Percentiles rank a stretch among this genome's conserved stretches.
These are phyloP conservation scores for Hyaloraphidium curvatum DNA, from an alignment of 192 early-diverging fungal genomes.

Conservation along the genomic window DNA sequence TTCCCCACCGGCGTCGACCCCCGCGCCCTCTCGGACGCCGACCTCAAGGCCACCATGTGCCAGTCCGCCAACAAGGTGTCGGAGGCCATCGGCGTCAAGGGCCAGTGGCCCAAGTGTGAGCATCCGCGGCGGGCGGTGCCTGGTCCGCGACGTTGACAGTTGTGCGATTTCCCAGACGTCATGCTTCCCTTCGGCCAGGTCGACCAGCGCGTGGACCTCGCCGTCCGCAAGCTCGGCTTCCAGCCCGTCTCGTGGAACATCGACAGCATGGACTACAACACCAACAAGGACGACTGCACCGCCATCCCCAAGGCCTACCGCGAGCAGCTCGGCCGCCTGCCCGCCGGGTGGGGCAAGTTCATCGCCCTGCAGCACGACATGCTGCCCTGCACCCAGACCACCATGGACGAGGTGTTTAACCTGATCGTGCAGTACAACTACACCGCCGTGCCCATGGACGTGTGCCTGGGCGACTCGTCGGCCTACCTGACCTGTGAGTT, in stretches of 20 bases:
- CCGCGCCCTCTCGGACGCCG: background rate
- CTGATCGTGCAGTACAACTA: background rate
- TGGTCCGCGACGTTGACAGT: background rate
- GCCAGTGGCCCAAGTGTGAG: background rate
- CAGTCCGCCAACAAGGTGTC: too few relatives aligned
- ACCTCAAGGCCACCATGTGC: too few relatives aligned
- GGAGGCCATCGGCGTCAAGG: background rate
- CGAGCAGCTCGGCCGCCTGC: background rate
- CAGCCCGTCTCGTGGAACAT: background rate
- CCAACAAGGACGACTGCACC: background rate
- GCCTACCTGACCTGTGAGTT: background rate
- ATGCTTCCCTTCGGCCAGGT: background rate
- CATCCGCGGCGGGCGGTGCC: background rate
- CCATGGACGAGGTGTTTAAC: background rate
- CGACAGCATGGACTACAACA: background rate
- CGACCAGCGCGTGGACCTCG: background rate
- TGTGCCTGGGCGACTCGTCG: background rate
- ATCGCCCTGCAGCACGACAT: background rate
- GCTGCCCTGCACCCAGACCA: background rate
- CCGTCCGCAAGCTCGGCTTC: background rate
- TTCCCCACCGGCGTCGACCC: background rate
- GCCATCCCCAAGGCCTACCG: background rate
- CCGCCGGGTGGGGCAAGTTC: background rate
- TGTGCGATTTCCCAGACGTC: background rate
- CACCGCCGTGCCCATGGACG: background rate